These are phyloP conservation scores for Ceratobasidium sp. DNA, from an alignment of 1,284 basidiomycete species.

Conservation along the genomic window DNA sequence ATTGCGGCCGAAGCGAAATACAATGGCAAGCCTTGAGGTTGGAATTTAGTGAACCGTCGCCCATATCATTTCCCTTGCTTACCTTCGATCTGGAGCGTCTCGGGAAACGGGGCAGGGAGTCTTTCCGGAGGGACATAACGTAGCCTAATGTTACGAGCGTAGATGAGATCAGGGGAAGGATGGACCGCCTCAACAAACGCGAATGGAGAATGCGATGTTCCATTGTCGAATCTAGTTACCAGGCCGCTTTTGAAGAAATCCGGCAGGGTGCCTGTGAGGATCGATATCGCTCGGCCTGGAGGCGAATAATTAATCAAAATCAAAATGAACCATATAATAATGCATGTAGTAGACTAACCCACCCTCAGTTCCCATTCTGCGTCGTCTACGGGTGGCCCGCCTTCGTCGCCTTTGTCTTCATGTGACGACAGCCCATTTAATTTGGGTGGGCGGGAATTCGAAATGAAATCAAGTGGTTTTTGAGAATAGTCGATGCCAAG, in stretches of 20 bases:
- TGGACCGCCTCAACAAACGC: constrained; percentile 35
- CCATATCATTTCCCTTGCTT: constrained; percentile 47
- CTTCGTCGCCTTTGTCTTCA: constrained; percentile 17
- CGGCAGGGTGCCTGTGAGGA: constrained; percentile 76
- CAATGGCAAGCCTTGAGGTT: constrained; percentile 69
- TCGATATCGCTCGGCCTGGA: constrained; percentile 76
- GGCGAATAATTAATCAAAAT: constrained; percentile 29
- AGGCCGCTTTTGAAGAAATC: constrained; percentile 79
- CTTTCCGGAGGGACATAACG: constrained; percentile 74
- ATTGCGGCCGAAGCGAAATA: constrained; percentile 79
- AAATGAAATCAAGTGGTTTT: constrained; percentile 20
- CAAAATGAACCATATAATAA: constrained; percentile 30
- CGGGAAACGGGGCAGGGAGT: constrained; percentile 76
- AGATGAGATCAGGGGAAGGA: constrained; percentile 59
- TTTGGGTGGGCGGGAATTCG: constrained; percentile 3
- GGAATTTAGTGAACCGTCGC: neutral
- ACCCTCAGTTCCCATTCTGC: constrained; percentile 52
- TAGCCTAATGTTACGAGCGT: constrained; percentile 67
- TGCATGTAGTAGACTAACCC: constrained; percentile 52
- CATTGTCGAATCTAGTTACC: constrained; percentile 63
- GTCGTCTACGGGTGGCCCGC: constrained; percentile 58
- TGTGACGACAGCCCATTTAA: neutral
- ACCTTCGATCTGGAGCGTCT: constrained; percentile 78
- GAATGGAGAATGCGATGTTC: constrained; percentile 55
- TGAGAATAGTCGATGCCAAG: neutral